Evolutionary conservation across 129 eudicot species (phyloP).

Genomic region (Kitagawia praeruptora): DNA sequence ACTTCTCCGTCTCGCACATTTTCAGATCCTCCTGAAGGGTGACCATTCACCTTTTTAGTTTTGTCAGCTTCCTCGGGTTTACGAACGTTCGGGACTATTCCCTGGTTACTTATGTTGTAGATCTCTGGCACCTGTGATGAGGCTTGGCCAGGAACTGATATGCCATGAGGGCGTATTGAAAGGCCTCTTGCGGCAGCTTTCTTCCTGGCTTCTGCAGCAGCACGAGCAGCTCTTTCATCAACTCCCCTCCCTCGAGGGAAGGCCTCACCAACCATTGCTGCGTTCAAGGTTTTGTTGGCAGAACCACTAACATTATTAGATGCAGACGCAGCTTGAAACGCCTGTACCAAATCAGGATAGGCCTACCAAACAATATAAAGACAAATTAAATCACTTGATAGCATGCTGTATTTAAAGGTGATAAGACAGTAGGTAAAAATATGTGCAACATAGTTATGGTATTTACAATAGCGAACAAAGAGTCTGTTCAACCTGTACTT

Average conservation of each 20-base stretch:
- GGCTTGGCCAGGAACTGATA: slow-evolving; percentile 64
- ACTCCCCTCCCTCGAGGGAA: slow-evolving; percentile 75
- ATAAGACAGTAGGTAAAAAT: neutral
- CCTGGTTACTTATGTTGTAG: slow-evolving; percentile 61
- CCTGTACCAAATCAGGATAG: slow-evolving; percentile 67
- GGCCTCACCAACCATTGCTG: slow-evolving; percentile 38
- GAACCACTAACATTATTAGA: slow-evolving; percentile 19
- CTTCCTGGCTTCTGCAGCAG: slow-evolving; percentile 67
- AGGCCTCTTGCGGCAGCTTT: slow-evolving; percentile 90
- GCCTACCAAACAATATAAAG: slow-evolving; percentile 31
- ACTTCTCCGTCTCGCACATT: slow-evolving; percentile 18
- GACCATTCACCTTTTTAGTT: slow-evolving; percentile 18
- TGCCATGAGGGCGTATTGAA: slow-evolving; percentile 52
- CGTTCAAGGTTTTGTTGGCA: slow-evolving; percentile 22
- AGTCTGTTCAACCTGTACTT: neutral
- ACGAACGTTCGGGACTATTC: slow-evolving; percentile 29
- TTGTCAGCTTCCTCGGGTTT: slow-evolving; percentile 15
- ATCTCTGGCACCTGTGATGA: slow-evolving; percentile 43
- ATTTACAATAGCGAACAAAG: neutral
- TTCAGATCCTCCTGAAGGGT: slow-evolving; percentile 25
- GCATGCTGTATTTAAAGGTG: neutral
- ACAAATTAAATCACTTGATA: neutral
- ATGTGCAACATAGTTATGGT: neutral
- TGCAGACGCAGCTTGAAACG: slow-evolving; percentile 63
- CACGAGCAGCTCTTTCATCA: slow-evolving; percentile 82